Evolutionary conservation across 306 rosid genomes (phyloP), one percentile per base, ranked within the genome.

Genomic region (Phaseolus lunatus): DNA sequence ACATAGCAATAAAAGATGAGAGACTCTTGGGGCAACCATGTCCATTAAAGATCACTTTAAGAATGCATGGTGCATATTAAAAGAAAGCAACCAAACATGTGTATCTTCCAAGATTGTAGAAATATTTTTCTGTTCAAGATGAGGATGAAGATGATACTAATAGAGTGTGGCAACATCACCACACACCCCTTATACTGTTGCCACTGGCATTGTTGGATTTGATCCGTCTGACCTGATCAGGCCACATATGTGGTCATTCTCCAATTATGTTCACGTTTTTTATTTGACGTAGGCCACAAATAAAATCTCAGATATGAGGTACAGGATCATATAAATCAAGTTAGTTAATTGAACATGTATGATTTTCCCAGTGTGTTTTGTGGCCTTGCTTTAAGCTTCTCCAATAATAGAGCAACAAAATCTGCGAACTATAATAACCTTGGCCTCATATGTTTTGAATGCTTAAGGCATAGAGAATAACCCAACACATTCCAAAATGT

Each of bases 31-130:
- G 78, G 27, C 72, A 85, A 87, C 83, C 84, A 78, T 61, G 86
- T 56, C 98, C 94, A 87, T 85, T 84, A 69, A 84, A 81, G 74
- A 68, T 78, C 35, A 83, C 96, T 89, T 90, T 92, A 65, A 49
- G 65, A 87, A 83, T 86, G 80, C 71, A 80, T 74, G 98, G 97
- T 86, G 67, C 23, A 72, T 12, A 88, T 86, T 77, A 54, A 87
- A 91, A 88, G 96, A 89, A 84, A 92, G 86, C 86, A 73, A 85
- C 90, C 67, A 56, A 84, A 81, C 92, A 86, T 65, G 80, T 70
- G 86, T 72, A 87, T 82, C 89, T 64, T 68, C 81, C 77, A 85
- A 83, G 76, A 82, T 83, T 62, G 7, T 70, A 72, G 56, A 37
- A 41, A 57, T 59, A 33, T 47, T 27, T 66, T 54, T 66, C 82